phyloP scores from a whole-genome alignment of 148 eudicot genomes.

The Camellia sinensis region DNA sequence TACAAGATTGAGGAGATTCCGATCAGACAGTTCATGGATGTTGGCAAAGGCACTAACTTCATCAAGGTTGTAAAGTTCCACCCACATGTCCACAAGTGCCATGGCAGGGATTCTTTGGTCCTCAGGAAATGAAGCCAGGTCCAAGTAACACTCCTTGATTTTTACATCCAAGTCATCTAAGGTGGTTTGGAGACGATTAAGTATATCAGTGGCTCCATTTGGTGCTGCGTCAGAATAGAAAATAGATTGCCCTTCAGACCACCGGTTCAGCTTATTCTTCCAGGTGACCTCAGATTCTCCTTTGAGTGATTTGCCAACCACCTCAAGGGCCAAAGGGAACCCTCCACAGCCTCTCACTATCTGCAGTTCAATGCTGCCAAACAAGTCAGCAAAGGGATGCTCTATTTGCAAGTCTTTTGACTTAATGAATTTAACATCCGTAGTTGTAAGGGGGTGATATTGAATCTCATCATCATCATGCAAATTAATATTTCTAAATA shows the following conservation, averaged over 20 bases:
- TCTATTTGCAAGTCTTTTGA: background rate
- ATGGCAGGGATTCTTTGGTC: constrained; percentile 29
- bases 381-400: background rate
- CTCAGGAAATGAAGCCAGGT: constrained; percentile 34
- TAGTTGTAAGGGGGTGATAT: background rate
- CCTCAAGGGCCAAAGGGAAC: constrained; percentile 25
- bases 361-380: constrained; percentile 15
- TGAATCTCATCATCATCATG: background rate
- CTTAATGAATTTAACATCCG: background rate
- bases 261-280: constrained; percentile 16
- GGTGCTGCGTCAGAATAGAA: constrained; percentile 11
- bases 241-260: constrained; percentile 22
- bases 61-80: constrained; percentile 25
- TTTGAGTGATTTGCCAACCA: constrained; percentile 24
- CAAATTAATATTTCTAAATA: background rate
- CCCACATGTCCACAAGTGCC: constrained; percentile 33
- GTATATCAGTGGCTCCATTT: background rate
- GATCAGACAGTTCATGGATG: constrained; percentile 20
- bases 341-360: constrained; percentile 24
- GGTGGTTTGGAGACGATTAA: constrained; percentile 22
- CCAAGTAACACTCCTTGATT: constrained; percentile 24
- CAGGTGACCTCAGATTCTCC: constrained; percentile 17
- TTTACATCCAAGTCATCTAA: constrained; percentile 14
- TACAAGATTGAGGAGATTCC: constrained; percentile 26
- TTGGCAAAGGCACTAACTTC: constrained; percentile 20